phyloP scores from a whole-genome alignment of 495 filamentous ascomycete genomes.

The Amniculicola lignicola region DNA sequence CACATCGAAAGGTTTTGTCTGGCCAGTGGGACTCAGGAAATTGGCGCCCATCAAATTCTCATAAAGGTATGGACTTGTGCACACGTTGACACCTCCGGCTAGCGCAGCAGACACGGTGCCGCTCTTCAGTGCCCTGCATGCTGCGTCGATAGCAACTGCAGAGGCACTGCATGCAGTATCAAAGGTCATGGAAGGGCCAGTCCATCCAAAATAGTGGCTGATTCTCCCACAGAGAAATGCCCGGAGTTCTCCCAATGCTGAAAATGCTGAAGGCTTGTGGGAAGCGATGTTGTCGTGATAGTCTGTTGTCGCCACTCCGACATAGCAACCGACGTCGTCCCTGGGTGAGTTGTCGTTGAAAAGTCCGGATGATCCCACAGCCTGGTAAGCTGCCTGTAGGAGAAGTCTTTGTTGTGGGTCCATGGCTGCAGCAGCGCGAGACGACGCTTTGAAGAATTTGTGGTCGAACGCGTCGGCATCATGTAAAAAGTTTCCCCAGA shows the following conservation, averaged over 20 bases:
- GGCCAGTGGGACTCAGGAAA: slow-evolving; percentile 22
- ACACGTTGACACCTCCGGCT: slow-evolving; percentile 16
- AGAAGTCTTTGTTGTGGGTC: slow-evolving; percentile 20
- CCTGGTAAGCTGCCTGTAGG: slow-evolving; percentile 13
- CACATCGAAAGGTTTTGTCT: slow-evolving; percentile 41
- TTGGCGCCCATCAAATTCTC: slow-evolving; percentile 4
- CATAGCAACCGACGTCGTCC: slow-evolving; percentile 10
- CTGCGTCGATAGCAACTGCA: slow-evolving; percentile 14
- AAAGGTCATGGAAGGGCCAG: slow-evolving; percentile 11
- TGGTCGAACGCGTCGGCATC: slow-evolving; percentile 18
- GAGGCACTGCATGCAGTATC: slow-evolving; percentile 23
- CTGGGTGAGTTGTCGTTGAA: not conserved
- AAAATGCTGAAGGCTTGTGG: slow-evolving; percentile 2
- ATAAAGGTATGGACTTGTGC: not conserved
- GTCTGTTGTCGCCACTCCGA: slow-evolving; percentile 3
- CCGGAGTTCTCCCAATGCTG: not conserved
- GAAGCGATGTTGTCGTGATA: slow-evolving; percentile 10
- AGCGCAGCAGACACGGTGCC: slow-evolving; percentile 12
- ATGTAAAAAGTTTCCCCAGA: slow-evolving; percentile 34
- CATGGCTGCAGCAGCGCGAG: slow-evolving; percentile 8
- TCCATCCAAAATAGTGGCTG: slow-evolving; percentile 20
- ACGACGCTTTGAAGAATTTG: slow-evolving; percentile 20
- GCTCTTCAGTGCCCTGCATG: slow-evolving; percentile 2
- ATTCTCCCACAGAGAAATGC: slow-evolving; percentile 10
- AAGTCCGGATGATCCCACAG: slow-evolving; percentile 6